Base-by-base conservation (phyloP, 75 land plant genomes). In the Picea glauca region DNA sequence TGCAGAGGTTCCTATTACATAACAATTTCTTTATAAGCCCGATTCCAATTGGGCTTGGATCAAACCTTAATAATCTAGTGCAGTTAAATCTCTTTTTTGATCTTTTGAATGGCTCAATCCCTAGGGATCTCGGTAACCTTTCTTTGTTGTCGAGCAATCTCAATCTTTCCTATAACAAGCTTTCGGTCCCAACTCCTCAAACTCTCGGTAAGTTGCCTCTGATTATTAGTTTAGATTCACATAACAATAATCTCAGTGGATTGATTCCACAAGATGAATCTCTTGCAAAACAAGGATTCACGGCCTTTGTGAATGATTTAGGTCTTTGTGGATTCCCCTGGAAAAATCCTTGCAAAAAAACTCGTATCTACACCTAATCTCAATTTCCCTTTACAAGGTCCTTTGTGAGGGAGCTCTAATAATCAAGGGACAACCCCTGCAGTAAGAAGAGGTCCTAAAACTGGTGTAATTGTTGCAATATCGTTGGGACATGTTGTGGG, bases 291-390 rank as follows among this genome's bases (percentile, higher is more conserved):
- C 97, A 94, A 65, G 94, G 93, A 1, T 91, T 91, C 1, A 87
- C 93, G 1, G 88, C 94, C 1, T 94, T 94, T 78, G 80, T 87
- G 46, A 81, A 82, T 70, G 92, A 94, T 73, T 90, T 89, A 12
- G 76, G 60, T 5, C 83, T 94, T 2, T 94, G 97, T 32, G 95
- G 97, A 1, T 87, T 92, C 65, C 97, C 94, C 3, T 81, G 92
- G 7, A 88, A 85, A 80, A 85, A 70, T 56, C 74, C 86, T 15
- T 94, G 96, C 79, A n/a, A 72, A 40, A 92, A 80, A 66, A 12
- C 57, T 81, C 0, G 46, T 46, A 31, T 54, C 40, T 2, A 21
- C 68, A 54, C 62, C 84, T 26, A 50, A 50, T 50, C 56, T 50
- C 56, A 50, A 50, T 50, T 7, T 57, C 3, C 83, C 76, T 43